These are phyloP conservation scores for Aspergillus biplanus DNA, from an alignment of 495 filamentous ascomycete genomes.

Conservation along the genomic window DNA sequence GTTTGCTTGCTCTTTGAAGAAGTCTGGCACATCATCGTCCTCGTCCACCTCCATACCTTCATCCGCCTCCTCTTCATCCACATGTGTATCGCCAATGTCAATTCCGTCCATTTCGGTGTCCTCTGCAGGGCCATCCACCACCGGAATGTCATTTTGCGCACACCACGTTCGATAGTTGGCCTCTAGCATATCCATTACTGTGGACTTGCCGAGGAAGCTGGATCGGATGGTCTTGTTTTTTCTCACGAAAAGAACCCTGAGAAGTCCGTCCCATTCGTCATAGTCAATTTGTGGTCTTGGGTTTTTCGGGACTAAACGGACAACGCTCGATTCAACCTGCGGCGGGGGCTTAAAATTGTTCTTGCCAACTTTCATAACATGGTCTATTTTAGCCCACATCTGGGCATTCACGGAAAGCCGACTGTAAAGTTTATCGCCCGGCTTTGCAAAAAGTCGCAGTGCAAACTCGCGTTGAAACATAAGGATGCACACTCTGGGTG, in stretches of 20 bases:
- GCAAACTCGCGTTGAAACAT: slow-evolving; percentile 84
- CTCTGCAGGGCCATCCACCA: slow-evolving; percentile 70
- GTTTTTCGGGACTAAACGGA: slow-evolving; percentile 74
- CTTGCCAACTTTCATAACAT: slow-evolving; percentile 89
- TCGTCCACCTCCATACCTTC: slow-evolving; percentile 61
- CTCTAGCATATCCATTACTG: slow-evolving; percentile 80
- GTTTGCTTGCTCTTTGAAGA: slow-evolving; percentile 71
- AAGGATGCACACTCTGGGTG: slow-evolving; percentile 78
- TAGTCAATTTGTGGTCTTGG: slow-evolving; percentile 85
- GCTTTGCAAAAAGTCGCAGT: slow-evolving; percentile 72
- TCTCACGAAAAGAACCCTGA: slow-evolving; percentile 81
- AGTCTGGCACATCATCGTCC: slow-evolving; percentile 68
- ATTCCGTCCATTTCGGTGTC: slow-evolving; percentile 42
- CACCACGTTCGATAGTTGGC: slow-evolving; percentile 89
- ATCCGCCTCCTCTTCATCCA: slow-evolving; percentile 41
- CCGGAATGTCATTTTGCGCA: slow-evolving; percentile 73
- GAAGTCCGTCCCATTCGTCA: slow-evolving; percentile 91
- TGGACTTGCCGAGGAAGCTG: slow-evolving; percentile 72
- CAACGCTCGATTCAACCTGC: slow-evolving; percentile 84
- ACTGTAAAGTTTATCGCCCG: slow-evolving; percentile 83
- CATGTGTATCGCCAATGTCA: slow-evolving; percentile 48
- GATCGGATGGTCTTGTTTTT: slow-evolving; percentile 79
- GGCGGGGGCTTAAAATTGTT: slow-evolving; percentile 97
- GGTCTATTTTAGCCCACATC: slow-evolving; percentile 87
- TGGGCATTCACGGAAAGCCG: slow-evolving; percentile 89